Base-by-base conservation (phyloP, 306 rosid genomes). In the Abrus pulchellus region DNA sequence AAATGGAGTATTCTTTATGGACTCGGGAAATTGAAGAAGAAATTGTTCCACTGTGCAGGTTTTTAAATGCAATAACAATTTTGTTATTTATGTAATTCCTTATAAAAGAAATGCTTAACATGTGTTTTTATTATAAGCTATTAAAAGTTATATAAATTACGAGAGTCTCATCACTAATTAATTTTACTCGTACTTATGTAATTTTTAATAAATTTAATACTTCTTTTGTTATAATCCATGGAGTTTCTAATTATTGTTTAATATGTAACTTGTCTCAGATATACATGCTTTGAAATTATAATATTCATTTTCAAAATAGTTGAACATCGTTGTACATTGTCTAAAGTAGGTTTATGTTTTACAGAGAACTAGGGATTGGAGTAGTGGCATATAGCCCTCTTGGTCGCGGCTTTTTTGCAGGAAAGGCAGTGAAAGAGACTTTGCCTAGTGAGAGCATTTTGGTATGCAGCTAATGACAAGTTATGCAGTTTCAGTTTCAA, bases 1-100 rank as follows among this genome's bases (percentile, higher is more conserved):
- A 92, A 82, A 92, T 89, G 93, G 97, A 92, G 79, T 90, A 87
- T 80, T 92, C 97, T 38, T 36, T 90, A 10, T 92, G 93, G 90
- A 50, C 68, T 32, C 87, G 94, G 66, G 94, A 90, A 5, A 88
- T 86, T 48, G 93, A 92, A 86, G 81, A 88, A 54, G 90, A 87
- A 47, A 86, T 92, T 12, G 75, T 90, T 83, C 93, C 97, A 43
- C 79, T 90, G 6, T 92, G 94, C 90, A 68, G 91, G 94, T 92
- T 71, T 41, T 74, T 56, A 30, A 14, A 9, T 60, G 47, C 47
- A 69, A 53, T 9, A 41, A 6, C 59, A 28, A 29, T 30, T 74
- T 5, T 63, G 53, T 27, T 38, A 27, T 61, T 66, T 50, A 10
- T 62, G 47, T 52, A 13, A 55, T 56, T 36, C 65, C 30, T 20